A percentile compares a stretch with the other conserved stretches of the same genome.
phyloP scores from a whole-genome alignment of 1,139 yeast genomes.

The Groenewaldozyma auringiensis region DNA sequence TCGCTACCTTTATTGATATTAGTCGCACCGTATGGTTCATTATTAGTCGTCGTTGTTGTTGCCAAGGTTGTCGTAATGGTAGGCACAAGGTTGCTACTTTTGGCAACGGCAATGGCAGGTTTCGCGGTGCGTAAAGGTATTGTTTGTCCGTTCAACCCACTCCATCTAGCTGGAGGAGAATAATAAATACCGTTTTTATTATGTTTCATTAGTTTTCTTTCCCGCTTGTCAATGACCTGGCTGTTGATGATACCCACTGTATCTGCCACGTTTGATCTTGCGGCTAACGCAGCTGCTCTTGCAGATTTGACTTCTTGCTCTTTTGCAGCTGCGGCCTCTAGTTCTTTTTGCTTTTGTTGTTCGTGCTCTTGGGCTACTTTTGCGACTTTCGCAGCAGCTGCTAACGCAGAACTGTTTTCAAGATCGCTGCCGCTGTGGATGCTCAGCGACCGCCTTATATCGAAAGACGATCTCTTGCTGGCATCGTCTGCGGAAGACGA shows the following conservation, averaged over 20 bases:
- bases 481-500: background rate
- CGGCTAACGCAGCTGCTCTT: slow-evolving; percentile 21
- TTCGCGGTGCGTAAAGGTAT: too few relatives aligned
- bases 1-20: background rate
- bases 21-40: background rate
- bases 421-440: background rate
- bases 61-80: background rate
- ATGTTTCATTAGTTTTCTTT: slow-evolving; percentile 6
- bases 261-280: slow-evolving; percentile 18
- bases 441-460: background rate
- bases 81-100: background rate
- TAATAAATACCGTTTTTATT: slow-evolving; percentile 9
- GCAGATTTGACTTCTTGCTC: slow-evolving; percentile 13
- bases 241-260: slow-evolving; percentile 17
- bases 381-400: slow-evolving; percentile 1
- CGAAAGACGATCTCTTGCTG: background rate
- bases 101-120: background rate
- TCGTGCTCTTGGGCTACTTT: background rate
- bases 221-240: slow-evolving; percentile 12
- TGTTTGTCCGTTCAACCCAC: slow-evolving; percentile 5
- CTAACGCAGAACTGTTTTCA: background rate
- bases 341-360: slow-evolving; percentile 4
- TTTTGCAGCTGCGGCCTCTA: slow-evolving; percentile 4
- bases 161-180: slow-evolving; percentile 18
- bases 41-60: background rate